Conservation (phyloP, 2,329 filamentous ascomycete species). For the Diaporthe sp. region DNA sequence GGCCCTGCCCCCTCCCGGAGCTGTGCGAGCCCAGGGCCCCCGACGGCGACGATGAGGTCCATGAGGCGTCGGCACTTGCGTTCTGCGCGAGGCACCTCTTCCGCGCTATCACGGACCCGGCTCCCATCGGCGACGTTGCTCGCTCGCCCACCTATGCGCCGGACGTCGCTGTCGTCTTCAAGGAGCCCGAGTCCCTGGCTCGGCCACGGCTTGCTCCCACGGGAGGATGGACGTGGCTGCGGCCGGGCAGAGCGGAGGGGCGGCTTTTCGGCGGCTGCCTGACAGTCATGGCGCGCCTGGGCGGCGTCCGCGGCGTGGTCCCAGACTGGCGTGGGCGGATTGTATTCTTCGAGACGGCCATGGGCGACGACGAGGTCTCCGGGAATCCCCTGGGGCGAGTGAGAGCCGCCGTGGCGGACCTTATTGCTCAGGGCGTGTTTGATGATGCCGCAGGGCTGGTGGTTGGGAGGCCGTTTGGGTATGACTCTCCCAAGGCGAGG, state of each 20-base stretch:
- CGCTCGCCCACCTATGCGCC: slow-evolving; percentile 49
- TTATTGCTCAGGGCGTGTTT: slow-evolving; percentile 58
- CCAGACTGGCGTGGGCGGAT: slow-evolving; percentile 55
- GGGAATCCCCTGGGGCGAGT: slow-evolving; percentile 46
- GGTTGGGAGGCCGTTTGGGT: slow-evolving; percentile 57
- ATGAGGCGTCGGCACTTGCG: slow-evolving; percentile 33
- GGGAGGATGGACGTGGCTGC: slow-evolving; percentile 54
- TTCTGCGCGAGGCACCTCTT: slow-evolving; percentile 47
- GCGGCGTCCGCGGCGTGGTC: slow-evolving; percentile 50
- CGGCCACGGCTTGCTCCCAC: slow-evolving; percentile 44
- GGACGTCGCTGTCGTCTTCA: slow-evolving; percentile 42
- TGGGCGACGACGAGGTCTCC: slow-evolving; percentile 46
- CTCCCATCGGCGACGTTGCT: slow-evolving; percentile 50
- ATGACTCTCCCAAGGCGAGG: slow-evolving; percentile 50
- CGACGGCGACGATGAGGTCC: slow-evolving; percentile 50
- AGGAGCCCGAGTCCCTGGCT: slow-evolving; percentile 42
- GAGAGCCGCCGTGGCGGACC: slow-evolving; percentile 54
- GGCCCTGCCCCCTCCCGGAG: slow-evolving; percentile 55
- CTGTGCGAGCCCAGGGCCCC: slow-evolving; percentile 50
- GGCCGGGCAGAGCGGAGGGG: slow-evolving; percentile 54
- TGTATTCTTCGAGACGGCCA: slow-evolving; percentile 58
- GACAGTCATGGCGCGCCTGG: slow-evolving; percentile 55
- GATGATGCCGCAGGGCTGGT: slow-evolving; percentile 57
- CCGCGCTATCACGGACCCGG: slow-evolving; percentile 45
- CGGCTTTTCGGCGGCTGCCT: slow-evolving; percentile 59